These are phyloP conservation scores for Diutina pseudorugosa DNA, from an alignment of 1,139 yeast species.

Conservation along the genomic window DNA sequence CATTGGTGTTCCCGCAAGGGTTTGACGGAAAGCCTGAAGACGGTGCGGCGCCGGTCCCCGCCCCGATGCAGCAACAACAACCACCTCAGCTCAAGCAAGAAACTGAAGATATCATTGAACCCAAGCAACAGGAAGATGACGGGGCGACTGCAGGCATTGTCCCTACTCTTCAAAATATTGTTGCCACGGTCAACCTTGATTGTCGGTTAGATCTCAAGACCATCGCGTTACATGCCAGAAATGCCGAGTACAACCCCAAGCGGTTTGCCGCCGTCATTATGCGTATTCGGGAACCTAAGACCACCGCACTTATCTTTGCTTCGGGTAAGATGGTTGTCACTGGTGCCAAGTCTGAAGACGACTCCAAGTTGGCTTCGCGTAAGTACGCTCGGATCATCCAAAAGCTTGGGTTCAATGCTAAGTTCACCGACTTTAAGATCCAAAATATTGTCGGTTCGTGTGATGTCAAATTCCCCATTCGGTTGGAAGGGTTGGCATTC, in stretches of 20 bases:
- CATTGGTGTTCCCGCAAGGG: slow-evolving; percentile 50
- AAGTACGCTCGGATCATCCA: slow-evolving; percentile 97
- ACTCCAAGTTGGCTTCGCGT: slow-evolving; percentile 91
- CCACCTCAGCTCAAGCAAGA: slow-evolving; percentile 9
- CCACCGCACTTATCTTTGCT: slow-evolving; percentile 95
- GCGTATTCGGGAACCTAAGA: slow-evolving; percentile 98
- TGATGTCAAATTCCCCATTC: slow-evolving; percentile 95
- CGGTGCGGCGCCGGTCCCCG: neutral
- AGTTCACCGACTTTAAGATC: slow-evolving; percentile 92
- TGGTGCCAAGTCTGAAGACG: slow-evolving; percentile 98
- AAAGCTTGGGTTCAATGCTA: slow-evolving; percentile 92
- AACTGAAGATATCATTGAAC: slow-evolving; percentile 6
- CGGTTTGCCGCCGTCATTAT: slow-evolving; percentile 99
- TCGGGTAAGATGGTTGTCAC: slow-evolving; percentile 99
- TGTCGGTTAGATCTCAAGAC: slow-evolving; percentile 93
- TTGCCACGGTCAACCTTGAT: slow-evolving; percentile 94
- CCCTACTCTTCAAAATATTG: slow-evolving; percentile 93
- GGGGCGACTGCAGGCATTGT: slow-evolving; percentile 85
- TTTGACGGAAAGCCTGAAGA: slow-evolving; percentile 16
- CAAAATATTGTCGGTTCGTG: slow-evolving; percentile 98
- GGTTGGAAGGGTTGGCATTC: slow-evolving; percentile 95
- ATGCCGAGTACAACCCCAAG: slow-evolving; percentile 94
- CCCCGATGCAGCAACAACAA: slow-evolving; percentile 6
- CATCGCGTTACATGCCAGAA: slow-evolving; percentile 96
- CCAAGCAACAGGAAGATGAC: slow-evolving; percentile 37